phyloP scores from a whole-genome alignment of 805 yeast species.

The Ogataea nitratoaversa region DNA sequence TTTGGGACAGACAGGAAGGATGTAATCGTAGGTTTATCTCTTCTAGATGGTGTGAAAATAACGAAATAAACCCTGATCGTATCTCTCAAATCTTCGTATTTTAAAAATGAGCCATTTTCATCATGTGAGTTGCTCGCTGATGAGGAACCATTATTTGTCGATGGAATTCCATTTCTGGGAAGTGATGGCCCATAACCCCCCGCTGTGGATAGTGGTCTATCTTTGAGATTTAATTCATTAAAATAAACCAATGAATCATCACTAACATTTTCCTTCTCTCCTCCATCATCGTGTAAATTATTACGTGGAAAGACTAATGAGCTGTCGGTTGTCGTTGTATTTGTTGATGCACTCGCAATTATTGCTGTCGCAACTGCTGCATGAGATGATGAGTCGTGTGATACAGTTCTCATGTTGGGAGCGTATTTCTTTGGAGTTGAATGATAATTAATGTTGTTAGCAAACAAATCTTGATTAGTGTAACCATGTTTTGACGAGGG shows the following conservation, averaged over 20 bases:
- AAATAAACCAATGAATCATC: constrained; percentile 22
- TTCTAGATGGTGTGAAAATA: constrained; percentile 51
- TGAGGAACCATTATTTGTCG: constrained; percentile 2
- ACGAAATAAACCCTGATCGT: constrained; percentile 46
- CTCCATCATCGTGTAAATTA: constrained; percentile 9
- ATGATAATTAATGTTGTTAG: constrained; percentile 24
- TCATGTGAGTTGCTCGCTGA: background rate
- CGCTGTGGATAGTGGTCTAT: constrained; percentile 2
- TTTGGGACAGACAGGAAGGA: constrained; percentile 56
- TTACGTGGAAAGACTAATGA: constrained; percentile 1
- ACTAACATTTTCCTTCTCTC: constrained; percentile 21
- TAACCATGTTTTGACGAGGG: constrained; percentile 37
- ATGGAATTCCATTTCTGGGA: background rate
- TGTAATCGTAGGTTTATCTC: constrained; percentile 41
- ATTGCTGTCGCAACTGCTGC: too few relatives aligned
- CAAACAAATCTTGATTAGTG: constrained; percentile 35
- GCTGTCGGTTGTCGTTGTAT: background rate
- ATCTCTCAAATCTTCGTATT: constrained; percentile 44
- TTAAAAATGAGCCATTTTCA: constrained; percentile 29
- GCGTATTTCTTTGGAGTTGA: constrained; percentile 19
- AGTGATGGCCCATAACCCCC: constrained; percentile 1
- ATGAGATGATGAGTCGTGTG: background rate
- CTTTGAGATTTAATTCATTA: constrained; percentile 19
- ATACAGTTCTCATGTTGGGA: background rate
- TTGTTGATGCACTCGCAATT: too few relatives aligned